Evolutionary conservation across 2,329 filamentous ascomycete species (phyloP), one percentile per base, ranked within the genome.

Genomic region (Emergomyces orientalis): DNA sequence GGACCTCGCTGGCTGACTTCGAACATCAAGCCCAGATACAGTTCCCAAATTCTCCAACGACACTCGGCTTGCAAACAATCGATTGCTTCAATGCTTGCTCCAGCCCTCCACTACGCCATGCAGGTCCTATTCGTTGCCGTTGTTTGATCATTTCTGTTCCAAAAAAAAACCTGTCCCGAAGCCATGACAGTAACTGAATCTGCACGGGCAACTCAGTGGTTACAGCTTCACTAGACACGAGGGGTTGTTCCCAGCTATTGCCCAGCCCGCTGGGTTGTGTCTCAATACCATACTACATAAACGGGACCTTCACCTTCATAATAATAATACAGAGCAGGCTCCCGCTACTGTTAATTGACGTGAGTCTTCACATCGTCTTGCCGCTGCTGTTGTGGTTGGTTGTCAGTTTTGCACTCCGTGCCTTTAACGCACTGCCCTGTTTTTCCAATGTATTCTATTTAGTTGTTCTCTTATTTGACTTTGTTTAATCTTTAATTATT

Each of bases 271-370:
- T 19, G n/a, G 54, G 54, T 25, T 39, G n/a, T 14, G 7, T 39
- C 30, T 25, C 32, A 56, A 56, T 56, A 56, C n/a, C 54, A 39
- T 56, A 22, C 22, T 56, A 37, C 54, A 25, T 56, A 56, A 37
- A 37, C 34, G 8, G 19, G 9, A n/a, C 34, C 4, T 54, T 55
- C 34, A 30, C 27, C 32, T 47, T 22, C 59, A 37, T 39, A 22
- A 49, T 52, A 61, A 19, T 30, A 27, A 39, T 39, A 43, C 49
- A 43, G n/a, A 43, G 30, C 45, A 39, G 41, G 51, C 41, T 30
- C 25, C 41, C 32, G 43, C 9, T 47, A 17, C 54, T 52, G 25
- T 47, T 41, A 62, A 58, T 62, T 58, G 60, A 62, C 27, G 60
- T 62, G 60, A 52, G 60, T 62, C 54, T 30, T 45, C n/a, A 4